Evolutionary conservation across 768 basidiomycete species (phyloP).

Genomic region (Suillus fuscotomentosus): DNA sequence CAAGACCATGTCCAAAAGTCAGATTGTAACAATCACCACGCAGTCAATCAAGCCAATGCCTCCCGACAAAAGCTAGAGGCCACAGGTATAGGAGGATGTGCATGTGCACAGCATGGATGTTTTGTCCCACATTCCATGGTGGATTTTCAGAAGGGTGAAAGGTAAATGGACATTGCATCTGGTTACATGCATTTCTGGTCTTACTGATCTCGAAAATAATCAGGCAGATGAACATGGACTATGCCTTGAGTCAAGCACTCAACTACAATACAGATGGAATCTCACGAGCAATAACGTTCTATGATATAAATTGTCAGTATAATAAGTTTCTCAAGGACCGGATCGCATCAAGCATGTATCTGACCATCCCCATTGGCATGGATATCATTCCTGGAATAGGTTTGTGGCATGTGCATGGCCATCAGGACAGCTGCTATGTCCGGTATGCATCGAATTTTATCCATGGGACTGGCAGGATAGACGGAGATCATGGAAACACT

Average conservation of each 20-base stretch:
- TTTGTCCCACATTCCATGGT: too few species aligned
- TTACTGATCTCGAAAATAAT: too few species aligned
- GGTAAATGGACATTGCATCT: too few species aligned
- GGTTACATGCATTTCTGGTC: too few species aligned
- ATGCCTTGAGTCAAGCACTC: too few species aligned
- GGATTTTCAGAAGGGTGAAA: constrained; percentile 30
- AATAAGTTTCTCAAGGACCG: not conserved
- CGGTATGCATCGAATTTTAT: too few species aligned
- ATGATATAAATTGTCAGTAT: constrained; percentile 32
- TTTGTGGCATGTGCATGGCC: constrained; percentile 9
- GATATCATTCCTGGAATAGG: constrained; percentile 3
- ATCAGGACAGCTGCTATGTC: not conserved
- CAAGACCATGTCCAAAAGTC: too few species aligned
- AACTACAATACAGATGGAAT: not conserved
- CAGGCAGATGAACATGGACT: too few species aligned
- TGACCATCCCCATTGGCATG: not conserved
- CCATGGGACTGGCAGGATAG: too few species aligned
- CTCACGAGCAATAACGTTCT: constrained; percentile 13
- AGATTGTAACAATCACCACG: too few species aligned
- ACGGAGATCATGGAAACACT: too few species aligned
- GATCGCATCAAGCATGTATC: not conserved
- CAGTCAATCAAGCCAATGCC: not conserved
- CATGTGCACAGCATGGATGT: too few species aligned
- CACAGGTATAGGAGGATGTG: constrained; percentile 27
- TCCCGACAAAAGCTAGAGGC: not conserved